Conservation (phyloP, 2,329 filamentous ascomycete genomes). For the Aspergillus ruber region DNA sequence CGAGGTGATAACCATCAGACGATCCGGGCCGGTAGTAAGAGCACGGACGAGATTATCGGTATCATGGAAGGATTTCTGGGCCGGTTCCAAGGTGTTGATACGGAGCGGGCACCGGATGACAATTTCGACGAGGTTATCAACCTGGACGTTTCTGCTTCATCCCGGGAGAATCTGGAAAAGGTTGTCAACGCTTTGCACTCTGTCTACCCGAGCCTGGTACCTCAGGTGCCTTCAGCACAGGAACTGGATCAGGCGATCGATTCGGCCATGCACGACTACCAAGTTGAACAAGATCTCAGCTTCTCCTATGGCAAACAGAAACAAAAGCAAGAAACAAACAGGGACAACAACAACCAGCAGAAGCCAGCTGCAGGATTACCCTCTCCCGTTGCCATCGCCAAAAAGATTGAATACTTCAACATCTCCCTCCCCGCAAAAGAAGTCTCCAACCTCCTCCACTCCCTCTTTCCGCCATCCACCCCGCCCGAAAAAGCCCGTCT, state of each 20-base stretch:
- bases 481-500: conserved; percentile 55
- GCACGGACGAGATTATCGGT: conserved; percentile 65
- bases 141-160: conserved; percentile 70
- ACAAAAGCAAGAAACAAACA: conserved; percentile 31
- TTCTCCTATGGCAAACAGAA: conserved; percentile 38
- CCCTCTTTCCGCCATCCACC: conserved; percentile 55
- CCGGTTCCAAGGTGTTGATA: conserved; percentile 73
- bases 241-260: conserved; percentile 76
- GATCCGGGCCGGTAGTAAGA: conserved; percentile 75
- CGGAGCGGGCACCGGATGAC: conserved; percentile 63
- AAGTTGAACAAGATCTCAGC: conserved; percentile 69
- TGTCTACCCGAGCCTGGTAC: conserved; percentile 68
- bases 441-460: conserved; percentile 57
- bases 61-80: conserved; percentile 94
- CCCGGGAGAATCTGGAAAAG: conserved; percentile 77
- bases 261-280: conserved; percentile 68
- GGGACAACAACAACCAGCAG: conserved; percentile 13
- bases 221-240: conserved; percentile 60
- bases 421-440: conserved; percentile 49
- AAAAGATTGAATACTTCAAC: conserved; percentile 61
- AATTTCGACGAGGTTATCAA: conserved; percentile 80
- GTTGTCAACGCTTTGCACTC: conserved; percentile 65
- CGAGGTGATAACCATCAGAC: conserved; percentile 97
- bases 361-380: conserved; percentile 1
- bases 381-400: conserved; percentile 35